Base-by-base conservation (phyloP, 768 basidiomycete genomes). In the Russula sp. region DNA sequence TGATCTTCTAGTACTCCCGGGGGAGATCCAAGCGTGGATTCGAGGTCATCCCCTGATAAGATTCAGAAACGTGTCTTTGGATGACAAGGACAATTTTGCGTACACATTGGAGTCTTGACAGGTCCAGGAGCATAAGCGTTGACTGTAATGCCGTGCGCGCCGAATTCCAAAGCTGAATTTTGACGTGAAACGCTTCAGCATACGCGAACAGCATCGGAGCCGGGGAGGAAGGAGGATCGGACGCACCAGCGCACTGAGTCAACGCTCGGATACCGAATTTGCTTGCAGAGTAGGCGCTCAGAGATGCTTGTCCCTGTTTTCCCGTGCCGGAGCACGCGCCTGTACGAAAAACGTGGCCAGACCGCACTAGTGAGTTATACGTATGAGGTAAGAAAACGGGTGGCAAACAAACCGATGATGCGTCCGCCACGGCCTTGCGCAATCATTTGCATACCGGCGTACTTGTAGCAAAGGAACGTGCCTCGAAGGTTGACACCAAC, bases 201-300 rank as follows among this genome's bases (percentile, higher is more conserved):
- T 55, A 40, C 2, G 50, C 67, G 56, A 59, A 59, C 18, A 32
- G 61, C n/a, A 49, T 5, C 38, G 24, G 46, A 50, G 1, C 32
- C 49, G 53, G 24, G 14, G 0, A 24, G 14, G 24, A 38, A 36
- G 18, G 11, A 18, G 18, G 52, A 49, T 9, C 14, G 10, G n/a
- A 55, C 65, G n/a, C 48, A 64, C 68, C 68, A 6, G 68, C 67
- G 54, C 44, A 51, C 36, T 75, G 73, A 8, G 74, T 75, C 28
- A 76, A 49, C 2, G 68, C 74, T 5, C 74, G 65, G 52, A 75
- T 65, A 18, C 63, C 75, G 48, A 75, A 76, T 59, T 77, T 77
- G 14, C 71, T 71, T 2, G 74, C 72, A 26, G 61, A 61, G 53
- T 77, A 77, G 2, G 73, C 69, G 50, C 64, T 18, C 9, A 69